Percentiles rank a stretch among this genome's conserved stretches.
Conservation (phyloP, 345 rosid genomes). For the Salix caprea region DNA sequence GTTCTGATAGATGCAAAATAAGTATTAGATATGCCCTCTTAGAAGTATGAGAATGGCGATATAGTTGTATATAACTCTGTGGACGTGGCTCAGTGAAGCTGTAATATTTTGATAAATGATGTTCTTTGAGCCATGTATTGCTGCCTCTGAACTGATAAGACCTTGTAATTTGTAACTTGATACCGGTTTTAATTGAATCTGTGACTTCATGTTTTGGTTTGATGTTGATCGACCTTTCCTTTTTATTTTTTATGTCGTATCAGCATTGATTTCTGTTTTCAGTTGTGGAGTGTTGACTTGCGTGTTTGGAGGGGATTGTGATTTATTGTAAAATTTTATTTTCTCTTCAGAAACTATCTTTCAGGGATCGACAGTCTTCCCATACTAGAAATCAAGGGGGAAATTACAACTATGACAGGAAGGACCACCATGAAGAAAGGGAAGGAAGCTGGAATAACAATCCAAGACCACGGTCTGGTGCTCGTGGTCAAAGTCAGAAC, state of each 20-base stretch:
- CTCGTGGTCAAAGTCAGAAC: conserved; percentile 52
- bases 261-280: neutral
- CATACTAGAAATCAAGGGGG: conserved; percentile 46
- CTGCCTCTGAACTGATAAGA: neutral
- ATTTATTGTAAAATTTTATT: neutral
- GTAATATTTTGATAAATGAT: neutral
- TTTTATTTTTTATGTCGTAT: neutral
- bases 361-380: conserved; percentile 54
- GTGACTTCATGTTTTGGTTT: neutral
- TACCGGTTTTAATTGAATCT: neutral
- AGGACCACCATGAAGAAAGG: conserved; percentile 62
- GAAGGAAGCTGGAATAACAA: conserved; percentile 67
- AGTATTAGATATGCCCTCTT: neutral
- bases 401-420: conserved; percentile 59
- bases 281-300: neutral
- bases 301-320: neutral
- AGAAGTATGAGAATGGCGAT: neutral
- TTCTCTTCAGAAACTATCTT: conserved; percentile 51
- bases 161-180: neutral
- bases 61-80: neutral
- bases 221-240: neutral
- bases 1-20: neutral
- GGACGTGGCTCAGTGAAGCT: neutral
- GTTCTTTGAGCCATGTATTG: neutral
- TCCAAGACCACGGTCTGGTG: conserved; percentile 55